Conservation (phyloP, 805 yeast species). For the Wickerhamomyces tratensis region DNA sequence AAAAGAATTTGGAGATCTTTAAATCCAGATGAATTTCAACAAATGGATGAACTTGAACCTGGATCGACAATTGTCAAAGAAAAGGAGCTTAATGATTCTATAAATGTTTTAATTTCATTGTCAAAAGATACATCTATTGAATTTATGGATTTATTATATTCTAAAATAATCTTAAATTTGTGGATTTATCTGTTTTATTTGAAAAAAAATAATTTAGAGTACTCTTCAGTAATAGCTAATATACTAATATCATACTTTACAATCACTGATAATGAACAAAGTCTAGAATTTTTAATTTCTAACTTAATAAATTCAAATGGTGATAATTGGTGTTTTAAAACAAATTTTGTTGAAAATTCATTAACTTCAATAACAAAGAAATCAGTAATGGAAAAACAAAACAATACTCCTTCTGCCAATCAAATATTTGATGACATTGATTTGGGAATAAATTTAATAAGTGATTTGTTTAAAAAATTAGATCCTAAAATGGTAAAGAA, state of each 20-base stretch:
- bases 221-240: constrained; percentile 21
- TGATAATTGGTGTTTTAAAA: constrained; percentile 24
- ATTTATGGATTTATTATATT: constrained; percentile 23
- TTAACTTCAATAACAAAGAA: constrained; percentile 23
- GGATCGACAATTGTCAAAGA: constrained; percentile 31
- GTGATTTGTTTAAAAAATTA: constrained; percentile 37
- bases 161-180: constrained; percentile 20
- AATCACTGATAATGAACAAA: constrained; percentile 17
- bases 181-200: constrained; percentile 29
- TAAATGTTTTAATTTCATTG: constrained; percentile 59
- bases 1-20: constrained; percentile 36
- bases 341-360: constrained; percentile 23
- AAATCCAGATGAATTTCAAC: constrained; percentile 23
- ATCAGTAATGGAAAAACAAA: background rate
- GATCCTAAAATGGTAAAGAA: constrained; percentile 36
- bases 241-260: constrained; percentile 23
- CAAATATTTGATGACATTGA: constrained; percentile 35
- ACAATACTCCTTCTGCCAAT: constrained; percentile 10
- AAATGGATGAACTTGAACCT: background rate
- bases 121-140: constrained; percentile 33
- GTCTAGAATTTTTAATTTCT: constrained; percentile 17
- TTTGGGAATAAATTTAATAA: constrained; percentile 27
- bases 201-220: constrained; percentile 18
- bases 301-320: constrained; percentile 23
- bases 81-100: constrained; percentile 44